phyloP scores from a whole-genome alignment of 192 early-diverging fungal genomes.

The Oehlia diaphana region DNA sequence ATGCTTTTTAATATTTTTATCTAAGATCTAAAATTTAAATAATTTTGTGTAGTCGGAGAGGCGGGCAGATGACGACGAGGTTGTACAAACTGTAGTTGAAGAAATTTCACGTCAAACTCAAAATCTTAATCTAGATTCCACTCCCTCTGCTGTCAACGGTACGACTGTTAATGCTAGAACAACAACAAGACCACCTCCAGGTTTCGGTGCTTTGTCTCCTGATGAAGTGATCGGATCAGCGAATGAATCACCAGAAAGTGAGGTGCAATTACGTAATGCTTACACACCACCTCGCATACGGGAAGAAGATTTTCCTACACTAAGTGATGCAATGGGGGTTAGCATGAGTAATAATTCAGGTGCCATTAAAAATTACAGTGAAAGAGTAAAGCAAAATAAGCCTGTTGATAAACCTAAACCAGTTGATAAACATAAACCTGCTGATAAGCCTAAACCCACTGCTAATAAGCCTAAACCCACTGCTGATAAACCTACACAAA shows the following conservation, averaged over 20 bases:
- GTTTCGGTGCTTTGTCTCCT: constrained; percentile 4
- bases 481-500: background rate
- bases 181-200: constrained; percentile 16
- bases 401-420: background rate
- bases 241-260: constrained; percentile 4
- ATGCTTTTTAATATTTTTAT: too few species aligned
- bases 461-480: background rate
- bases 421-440: background rate
- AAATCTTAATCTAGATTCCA: constrained; percentile 2
- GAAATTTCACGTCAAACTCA: background rate
- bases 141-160: background rate
- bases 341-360: background rate
- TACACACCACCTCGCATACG: background rate
- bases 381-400: background rate
- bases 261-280: background rate
- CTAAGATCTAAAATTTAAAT: background rate
- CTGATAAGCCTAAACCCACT: background rate
- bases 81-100: background rate
- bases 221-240: background rate
- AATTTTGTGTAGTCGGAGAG: constrained; percentile 31
- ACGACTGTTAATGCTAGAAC: background rate
- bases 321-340: background rate
- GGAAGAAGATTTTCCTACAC: constrained; percentile 23
- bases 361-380: background rate
- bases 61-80: background rate